Evolutionary conservation across 306 rosid species (phyloP).

Genomic region (Dalbergia cultrata): DNA sequence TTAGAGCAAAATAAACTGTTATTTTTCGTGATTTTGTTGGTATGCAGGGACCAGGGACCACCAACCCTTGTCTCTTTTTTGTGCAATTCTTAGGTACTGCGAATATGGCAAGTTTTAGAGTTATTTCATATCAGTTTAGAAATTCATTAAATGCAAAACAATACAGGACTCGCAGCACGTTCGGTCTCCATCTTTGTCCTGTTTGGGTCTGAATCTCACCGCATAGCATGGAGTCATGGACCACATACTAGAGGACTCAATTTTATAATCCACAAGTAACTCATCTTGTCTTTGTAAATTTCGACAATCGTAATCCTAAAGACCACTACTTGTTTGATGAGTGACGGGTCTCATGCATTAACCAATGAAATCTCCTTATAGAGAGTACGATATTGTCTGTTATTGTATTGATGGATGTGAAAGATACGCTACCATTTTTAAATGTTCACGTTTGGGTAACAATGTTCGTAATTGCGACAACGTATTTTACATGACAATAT

Average conservation of each 20-base stretch:
- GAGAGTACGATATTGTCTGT: background rate
- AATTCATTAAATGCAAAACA: slow-evolving; percentile 29
- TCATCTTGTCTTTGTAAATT: background rate
- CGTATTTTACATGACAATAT: background rate
- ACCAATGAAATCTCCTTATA: slow-evolving; percentile 26
- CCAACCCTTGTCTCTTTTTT: background rate
- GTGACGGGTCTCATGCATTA: background rate
- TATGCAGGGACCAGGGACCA: background rate
- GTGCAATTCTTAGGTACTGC: background rate
- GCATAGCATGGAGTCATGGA: background rate
- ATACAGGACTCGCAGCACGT: background rate
- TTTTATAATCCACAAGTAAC: background rate
- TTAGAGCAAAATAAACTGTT: no score
- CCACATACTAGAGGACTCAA: background rate
- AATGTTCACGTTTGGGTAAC: background rate
- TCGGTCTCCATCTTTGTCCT: background rate
- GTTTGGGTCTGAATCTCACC: background rate
- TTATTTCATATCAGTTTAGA: background rate
- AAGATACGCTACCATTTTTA: background rate
- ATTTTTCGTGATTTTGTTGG: background rate
- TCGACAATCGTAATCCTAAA: background rate
- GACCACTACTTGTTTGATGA: background rate
- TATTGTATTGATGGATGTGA: background rate
- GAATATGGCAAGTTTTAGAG: background rate
- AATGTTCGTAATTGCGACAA: background rate